Base-by-base conservation (phyloP, 2,329 filamentous ascomycete species). In the Lomentospora prolificans region DNA sequence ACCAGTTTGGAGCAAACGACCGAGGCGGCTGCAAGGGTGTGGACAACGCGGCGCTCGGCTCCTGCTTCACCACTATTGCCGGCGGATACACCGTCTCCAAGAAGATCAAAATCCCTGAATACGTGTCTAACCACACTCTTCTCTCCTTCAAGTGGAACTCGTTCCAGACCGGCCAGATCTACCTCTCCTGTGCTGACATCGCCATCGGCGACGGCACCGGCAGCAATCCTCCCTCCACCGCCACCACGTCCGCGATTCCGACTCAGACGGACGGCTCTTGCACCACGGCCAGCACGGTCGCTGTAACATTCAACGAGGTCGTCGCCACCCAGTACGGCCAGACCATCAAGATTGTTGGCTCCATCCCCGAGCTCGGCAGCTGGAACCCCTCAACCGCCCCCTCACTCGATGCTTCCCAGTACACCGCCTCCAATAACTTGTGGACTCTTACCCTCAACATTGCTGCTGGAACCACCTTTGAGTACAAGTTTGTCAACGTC, bases 401-500 rank as follows among this genome's bases (percentile, higher is more conserved):
- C 1, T 65, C 77, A 0, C 66, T 86, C 4, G 76, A 72, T 2
- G 77, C 80, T 1, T 65, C 69, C 24, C 61, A 72, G 19, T 85
- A 85, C 64, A 81, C 78, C 1, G 62, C 65, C 17, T 65, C 67
- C 4, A 76, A 80, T 57, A 77, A 73, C 0, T 55, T 83, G 9
- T 86, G 83, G 83, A 74, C 68, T 6, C 68, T 64, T 3, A 77
- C 74, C 0, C 61, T 84, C 33, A 73, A 66, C 24, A 64, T 86
- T 9, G 70, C 76, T 0, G 73, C 79, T 0, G 81, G 80, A 1
- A 74, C 70, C 0, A 68, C 64, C 0, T 75, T 86, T 58, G 65
- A 79, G 65, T 86, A 84, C 64, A 85, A 86, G 66, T 87, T 79
- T 62, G 73, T 86, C 60, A 76, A 76, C 59, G 74, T 80, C 44